These are phyloP conservation scores for Talaromyces sp. DNA, from an alignment of 2,329 filamentous ascomycete species.

Conservation along the genomic window DNA sequence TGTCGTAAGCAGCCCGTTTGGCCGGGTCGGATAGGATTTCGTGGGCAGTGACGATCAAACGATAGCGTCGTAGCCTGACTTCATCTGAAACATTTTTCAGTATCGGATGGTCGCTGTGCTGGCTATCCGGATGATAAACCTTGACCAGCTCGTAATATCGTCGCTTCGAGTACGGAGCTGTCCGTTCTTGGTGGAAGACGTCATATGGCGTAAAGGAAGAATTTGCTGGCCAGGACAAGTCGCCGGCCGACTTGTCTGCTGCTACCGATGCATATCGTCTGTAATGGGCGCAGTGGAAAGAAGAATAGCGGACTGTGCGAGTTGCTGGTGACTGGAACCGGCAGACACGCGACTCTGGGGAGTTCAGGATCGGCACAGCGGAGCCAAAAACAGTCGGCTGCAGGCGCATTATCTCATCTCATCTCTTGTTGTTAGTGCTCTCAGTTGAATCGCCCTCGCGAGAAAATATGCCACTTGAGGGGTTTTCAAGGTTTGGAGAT, in stretches of 20 bases:
- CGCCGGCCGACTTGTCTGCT: constrained; percentile 20
- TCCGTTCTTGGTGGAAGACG: constrained; percentile 62
- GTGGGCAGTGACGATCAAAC: constrained; percentile 81
- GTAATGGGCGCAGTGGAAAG: not conserved
- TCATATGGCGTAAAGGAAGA: constrained; percentile 71
- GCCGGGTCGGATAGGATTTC: constrained; percentile 76
- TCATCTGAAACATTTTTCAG: constrained; percentile 51
- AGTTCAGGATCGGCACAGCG: not conserved
- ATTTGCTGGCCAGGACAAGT: constrained; percentile 40
- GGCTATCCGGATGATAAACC: constrained; percentile 85
- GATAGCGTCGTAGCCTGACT: constrained; percentile 79
- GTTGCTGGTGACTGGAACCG: constrained; percentile 19
- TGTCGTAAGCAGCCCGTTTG: constrained; percentile 77
- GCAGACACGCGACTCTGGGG: constrained; percentile 25
- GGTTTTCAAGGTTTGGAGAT: not conserved
- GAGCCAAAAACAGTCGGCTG: not conserved
- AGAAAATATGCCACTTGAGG: constrained; percentile 20
- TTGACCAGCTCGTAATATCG: constrained; percentile 91
- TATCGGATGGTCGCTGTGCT: constrained; percentile 37
- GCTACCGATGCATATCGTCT: constrained; percentile 30
- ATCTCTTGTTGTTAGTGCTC: not conserved
- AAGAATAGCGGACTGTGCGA: not conserved
- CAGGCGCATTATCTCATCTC: not conserved
- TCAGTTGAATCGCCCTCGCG: not conserved
- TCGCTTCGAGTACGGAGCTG: constrained; percentile 71